Evolutionary conservation across 345 rosid species (phyloP).

Genomic region (Geranium rotundifolium): DNA sequence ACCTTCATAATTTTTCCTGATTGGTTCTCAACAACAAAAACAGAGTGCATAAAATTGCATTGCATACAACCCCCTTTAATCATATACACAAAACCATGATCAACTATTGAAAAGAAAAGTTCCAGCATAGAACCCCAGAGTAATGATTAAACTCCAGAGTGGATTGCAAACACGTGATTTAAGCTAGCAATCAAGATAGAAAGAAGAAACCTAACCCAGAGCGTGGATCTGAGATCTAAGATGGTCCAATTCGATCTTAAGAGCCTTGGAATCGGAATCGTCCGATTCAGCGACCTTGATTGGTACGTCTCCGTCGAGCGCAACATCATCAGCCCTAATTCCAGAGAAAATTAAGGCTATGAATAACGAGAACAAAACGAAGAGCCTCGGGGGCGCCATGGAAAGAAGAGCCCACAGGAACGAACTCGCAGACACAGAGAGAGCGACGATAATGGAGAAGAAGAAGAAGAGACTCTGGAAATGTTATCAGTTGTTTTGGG

Average conservation of each 20-base stretch:
- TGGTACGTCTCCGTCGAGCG: conserved; percentile 11
- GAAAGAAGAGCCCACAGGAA: conserved; percentile 5
- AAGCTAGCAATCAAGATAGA: not conserved
- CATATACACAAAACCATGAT: no score
- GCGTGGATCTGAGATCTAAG: conserved; percentile 58
- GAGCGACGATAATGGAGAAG: not conserved
- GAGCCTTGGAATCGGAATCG: conserved; percentile 23
- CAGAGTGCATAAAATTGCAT: no score
- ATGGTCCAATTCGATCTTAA: conserved; percentile 45
- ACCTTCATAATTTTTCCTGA: no score
- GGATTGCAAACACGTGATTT: not conserved
- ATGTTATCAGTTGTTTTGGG: no score
- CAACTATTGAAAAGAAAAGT: no score
- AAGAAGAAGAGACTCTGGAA: no score
- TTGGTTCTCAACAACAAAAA: no score
- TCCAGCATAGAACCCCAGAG: no score
- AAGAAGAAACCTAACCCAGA: conserved; percentile 38
- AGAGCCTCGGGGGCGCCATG: conserved; percentile 45
- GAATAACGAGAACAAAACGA: conserved; percentile 14
- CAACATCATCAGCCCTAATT: conserved; percentile 30
- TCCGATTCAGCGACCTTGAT: conserved; percentile 18
- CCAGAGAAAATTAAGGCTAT: conserved; percentile 13
- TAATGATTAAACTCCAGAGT: no score
- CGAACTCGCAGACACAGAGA: not conserved
- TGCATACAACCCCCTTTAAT: no score